These are phyloP conservation scores for Penicillium sp. DNA, from an alignment of 2,329 filamentous ascomycete genomes.

Conservation along the genomic window DNA sequence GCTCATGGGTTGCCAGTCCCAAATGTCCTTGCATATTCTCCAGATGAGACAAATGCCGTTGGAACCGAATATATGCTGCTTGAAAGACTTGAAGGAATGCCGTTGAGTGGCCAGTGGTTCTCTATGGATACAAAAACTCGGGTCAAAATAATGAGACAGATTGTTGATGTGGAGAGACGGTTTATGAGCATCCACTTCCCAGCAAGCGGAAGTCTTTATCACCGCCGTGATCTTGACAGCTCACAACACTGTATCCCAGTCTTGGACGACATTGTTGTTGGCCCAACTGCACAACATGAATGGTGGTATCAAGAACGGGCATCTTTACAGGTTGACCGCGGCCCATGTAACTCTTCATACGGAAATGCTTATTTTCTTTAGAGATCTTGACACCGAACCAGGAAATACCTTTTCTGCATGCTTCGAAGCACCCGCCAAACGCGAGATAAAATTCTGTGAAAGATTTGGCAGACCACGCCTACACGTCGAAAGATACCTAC, in stretches of 20 bases:
- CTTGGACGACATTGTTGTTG: conserved; percentile 17
- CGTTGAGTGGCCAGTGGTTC: conserved; percentile 32
- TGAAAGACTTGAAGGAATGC: conserved; percentile 30
- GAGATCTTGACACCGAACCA: no score
- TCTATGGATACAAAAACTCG: conserved; percentile 20
- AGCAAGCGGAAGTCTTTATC: conserved; percentile 26
- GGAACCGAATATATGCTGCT: conserved; percentile 39
- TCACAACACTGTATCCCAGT: conserved; percentile 5
- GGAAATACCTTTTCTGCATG: no score
- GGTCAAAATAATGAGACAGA: conserved; percentile 22
- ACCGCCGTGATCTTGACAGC: conserved; percentile 11
- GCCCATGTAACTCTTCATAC: conserved; percentile 17
- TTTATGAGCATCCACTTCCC: conserved; percentile 17
- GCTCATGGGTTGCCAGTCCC: conserved; percentile 35
- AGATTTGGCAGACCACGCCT: no score
- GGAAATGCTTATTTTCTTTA: not conserved
- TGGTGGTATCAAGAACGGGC: conserved; percentile 24
- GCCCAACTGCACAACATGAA: conserved; percentile 15
- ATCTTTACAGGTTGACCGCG: conserved; percentile 16
- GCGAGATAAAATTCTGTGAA: no score
- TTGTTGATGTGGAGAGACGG: conserved; percentile 20
- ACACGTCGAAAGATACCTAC: no score
- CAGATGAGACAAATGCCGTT: conserved; percentile 31
- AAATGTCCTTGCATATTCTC: conserved; percentile 32
- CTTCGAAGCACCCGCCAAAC: no score